Percentiles rank a stretch among this genome's conserved stretches.
These are phyloP conservation scores for Alliaria petiolata DNA, from an alignment of 345 rosid species.

Conservation along the genomic window DNA sequence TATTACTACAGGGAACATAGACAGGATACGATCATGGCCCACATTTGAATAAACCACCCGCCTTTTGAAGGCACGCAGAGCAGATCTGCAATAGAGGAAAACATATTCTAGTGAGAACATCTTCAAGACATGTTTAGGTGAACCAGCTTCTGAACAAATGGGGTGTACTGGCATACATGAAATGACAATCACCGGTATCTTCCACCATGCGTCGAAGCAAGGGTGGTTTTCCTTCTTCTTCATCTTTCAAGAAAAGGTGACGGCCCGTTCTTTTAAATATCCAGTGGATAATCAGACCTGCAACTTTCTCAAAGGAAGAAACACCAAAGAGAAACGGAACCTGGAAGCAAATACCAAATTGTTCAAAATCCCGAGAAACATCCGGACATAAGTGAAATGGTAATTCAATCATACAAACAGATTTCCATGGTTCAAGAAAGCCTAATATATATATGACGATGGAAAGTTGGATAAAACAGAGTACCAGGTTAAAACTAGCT, in stretches of 20 bases:
- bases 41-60: constrained; percentile 90
- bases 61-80: constrained; percentile 66
- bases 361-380: not conserved
- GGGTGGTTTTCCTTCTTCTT: constrained; percentile 80
- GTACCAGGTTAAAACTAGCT: not conserved
- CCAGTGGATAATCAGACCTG: constrained; percentile 79
- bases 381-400: not conserved
- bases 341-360: constrained; percentile 39
- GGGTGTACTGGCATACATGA: constrained; percentile 50
- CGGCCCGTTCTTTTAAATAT: constrained; percentile 93
- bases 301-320: constrained; percentile 80
- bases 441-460: not conserved
- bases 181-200: constrained; percentile 55
- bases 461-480: no score
- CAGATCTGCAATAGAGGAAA: constrained; percentile 63
- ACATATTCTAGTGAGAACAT: constrained; percentile 12
- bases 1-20: not conserved
- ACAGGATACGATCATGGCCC: constrained; percentile 85
- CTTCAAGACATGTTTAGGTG: not conserved
- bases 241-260: constrained; percentile 88
- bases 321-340: constrained; percentile 98
- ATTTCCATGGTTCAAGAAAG: not conserved
- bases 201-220: constrained; percentile 73
- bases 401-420: constrained; percentile 4
- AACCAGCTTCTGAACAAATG: not conserved